Percentiles rank a stretch among this genome's conserved stretches.
phyloP scores from a whole-genome alignment of 352 stramenopile species.

The Pythium plurisporium region DNA sequence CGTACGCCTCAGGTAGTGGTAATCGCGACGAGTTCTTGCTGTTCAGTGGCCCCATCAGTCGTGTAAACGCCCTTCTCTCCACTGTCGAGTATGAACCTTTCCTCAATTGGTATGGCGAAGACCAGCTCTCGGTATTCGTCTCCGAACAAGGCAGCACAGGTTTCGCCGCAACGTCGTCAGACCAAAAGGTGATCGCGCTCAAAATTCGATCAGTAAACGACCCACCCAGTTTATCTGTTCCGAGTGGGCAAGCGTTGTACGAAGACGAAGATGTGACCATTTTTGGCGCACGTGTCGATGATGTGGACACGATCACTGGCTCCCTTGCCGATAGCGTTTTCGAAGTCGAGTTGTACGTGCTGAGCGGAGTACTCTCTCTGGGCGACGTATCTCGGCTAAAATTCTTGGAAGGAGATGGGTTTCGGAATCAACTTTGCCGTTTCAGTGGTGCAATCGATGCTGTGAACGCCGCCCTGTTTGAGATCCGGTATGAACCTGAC shows the following conservation, averaged over 20 bases:
- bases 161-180: slow-evolving; percentile 32
- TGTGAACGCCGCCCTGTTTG: slow-evolving; percentile 67
- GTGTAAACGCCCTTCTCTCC: slow-evolving; percentile 52
- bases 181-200: slow-evolving; percentile 36
- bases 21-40: slow-evolving; percentile 50
- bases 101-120: slow-evolving; percentile 72
- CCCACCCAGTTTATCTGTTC: slow-evolving; percentile 43
- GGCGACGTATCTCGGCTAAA: slow-evolving; percentile 20
- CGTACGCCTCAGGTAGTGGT: slow-evolving; percentile 45
- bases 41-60: slow-evolving; percentile 55
- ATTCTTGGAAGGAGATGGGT: slow-evolving; percentile 51
- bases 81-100: slow-evolving; percentile 50
- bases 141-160: slow-evolving; percentile 63
- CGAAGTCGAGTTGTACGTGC: slow-evolving; percentile 51
- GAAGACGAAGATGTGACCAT: slow-evolving; percentile 63
- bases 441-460: slow-evolving; percentile 49
- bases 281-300: slow-evolving; percentile 58
- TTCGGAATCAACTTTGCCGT: slow-evolving; percentile 43
- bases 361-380: slow-evolving; percentile 50
- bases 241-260: slow-evolving; percentile 39
- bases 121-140: slow-evolving; percentile 48
- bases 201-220: slow-evolving; percentile 61
- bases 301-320: slow-evolving; percentile 40
- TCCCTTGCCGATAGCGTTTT: slow-evolving; percentile 35
- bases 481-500: slow-evolving; percentile 67